These are phyloP conservation scores for Exobasidium cylindrosporum DNA, from an alignment of 1,284 basidiomycete genomes.

Conservation along the genomic window DNA sequence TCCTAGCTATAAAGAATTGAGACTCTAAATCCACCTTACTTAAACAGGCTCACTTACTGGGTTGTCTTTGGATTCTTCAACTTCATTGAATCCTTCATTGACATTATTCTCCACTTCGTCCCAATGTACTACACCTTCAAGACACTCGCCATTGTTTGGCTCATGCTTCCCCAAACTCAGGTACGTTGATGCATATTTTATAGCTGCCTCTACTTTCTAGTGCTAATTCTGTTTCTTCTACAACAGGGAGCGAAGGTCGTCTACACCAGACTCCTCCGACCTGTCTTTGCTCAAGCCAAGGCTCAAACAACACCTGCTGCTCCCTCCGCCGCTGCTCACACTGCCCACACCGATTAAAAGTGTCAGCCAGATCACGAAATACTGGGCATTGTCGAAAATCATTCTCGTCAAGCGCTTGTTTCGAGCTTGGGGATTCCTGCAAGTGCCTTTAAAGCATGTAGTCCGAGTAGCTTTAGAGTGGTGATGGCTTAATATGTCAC, in stretches of 20 bases:
- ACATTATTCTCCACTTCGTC: conserved; percentile 62
- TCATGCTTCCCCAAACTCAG: conserved; percentile 79
- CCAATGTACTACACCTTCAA: conserved; percentile 83
- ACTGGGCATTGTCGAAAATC: background rate
- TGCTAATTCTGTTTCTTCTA: background rate
- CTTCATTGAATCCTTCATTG: conserved; percentile 53
- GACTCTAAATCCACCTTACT: no score
- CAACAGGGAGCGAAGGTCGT: conserved; percentile 51
- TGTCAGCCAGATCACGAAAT: background rate
- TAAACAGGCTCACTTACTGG: conserved; percentile 56
- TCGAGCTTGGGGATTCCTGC: background rate
- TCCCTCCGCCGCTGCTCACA: conserved; percentile 3
- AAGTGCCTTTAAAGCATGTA: background rate
- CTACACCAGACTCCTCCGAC: conserved; percentile 51
- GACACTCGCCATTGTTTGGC: conserved; percentile 78
- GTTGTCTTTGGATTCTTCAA: conserved; percentile 55
- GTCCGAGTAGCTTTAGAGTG: background rate
- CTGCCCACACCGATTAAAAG: background rate
- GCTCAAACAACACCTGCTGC: conserved; percentile 1
- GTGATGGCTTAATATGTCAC: background rate
- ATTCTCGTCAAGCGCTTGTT: background rate
- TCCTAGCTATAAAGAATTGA: no score
- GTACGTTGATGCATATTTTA: conserved; percentile 8
- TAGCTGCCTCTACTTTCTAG: background rate
- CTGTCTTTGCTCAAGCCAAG: conserved; percentile 29